Evolutionary conservation across 257 asterid genomes (phyloP).

Genomic region (Solanum bulbocastanum): DNA sequence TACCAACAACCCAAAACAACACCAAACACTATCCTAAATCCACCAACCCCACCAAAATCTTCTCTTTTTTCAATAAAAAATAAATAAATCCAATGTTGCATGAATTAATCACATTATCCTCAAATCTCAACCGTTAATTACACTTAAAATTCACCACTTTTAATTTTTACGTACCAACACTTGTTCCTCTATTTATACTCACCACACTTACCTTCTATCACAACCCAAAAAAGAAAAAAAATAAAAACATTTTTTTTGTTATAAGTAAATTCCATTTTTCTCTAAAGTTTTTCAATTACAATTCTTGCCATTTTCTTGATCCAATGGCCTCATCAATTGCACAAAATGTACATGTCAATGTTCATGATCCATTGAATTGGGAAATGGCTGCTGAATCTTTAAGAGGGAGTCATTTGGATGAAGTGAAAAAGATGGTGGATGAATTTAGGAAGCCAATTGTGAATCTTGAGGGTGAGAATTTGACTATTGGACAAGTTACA

Average conservation of each 20-base stretch:
- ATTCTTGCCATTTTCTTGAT: neutral
- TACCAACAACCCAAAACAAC: neutral
- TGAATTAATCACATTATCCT: constrained; percentile 16
- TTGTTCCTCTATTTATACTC: constrained; percentile 31
- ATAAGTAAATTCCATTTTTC: neutral
- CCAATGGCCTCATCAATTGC: neutral
- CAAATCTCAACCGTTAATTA: constrained; percentile 17
- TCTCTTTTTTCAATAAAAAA: neutral
- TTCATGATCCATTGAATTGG: constrained; percentile 72
- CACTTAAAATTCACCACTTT: constrained; percentile 9
- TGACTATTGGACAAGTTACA: constrained; percentile 75
- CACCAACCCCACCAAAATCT: neutral
- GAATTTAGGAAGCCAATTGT: constrained; percentile 72
- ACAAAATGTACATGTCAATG: constrained; percentile 17
- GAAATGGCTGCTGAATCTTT: constrained; percentile 63
- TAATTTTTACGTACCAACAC: constrained; percentile 50
- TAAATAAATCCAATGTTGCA: neutral
- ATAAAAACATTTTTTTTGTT: neutral
- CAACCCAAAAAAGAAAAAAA: neutral
- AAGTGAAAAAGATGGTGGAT: constrained; percentile 73
- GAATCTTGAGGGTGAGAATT: constrained; percentile 62
- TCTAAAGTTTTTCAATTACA: neutral
- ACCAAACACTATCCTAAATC: neutral
- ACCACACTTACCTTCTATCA: constrained; percentile 11
- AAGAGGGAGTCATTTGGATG: constrained; percentile 78